Percentiles rank a stretch among this genome's conserved stretches.
Conservation (phyloP, 75 land plant genomes). For the Sequoiadendron giganteum region DNA sequence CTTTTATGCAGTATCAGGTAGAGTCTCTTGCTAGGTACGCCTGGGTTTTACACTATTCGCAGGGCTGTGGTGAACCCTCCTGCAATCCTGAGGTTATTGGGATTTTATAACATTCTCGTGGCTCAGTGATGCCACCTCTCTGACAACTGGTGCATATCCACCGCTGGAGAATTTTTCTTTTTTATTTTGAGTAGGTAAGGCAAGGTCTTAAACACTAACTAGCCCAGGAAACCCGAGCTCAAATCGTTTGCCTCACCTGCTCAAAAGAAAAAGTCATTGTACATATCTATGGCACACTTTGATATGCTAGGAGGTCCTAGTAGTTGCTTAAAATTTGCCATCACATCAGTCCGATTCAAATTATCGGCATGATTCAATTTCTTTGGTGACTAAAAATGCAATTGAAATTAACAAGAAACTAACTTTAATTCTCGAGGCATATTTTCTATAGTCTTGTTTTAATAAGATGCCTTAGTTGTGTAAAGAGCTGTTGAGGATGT, state of each 20-base stretch:
- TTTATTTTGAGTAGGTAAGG: too few species aligned
- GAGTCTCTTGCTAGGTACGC: too few species aligned
- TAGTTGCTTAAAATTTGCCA: not conserved
- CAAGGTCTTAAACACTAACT: too few species aligned
- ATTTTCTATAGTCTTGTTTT: not conserved
- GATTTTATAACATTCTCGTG: too few species aligned
- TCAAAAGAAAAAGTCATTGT: not conserved
- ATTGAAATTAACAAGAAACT: not conserved
- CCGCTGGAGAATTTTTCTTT: not conserved
- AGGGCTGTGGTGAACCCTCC: too few species aligned
- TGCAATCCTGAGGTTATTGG: too few species aligned
- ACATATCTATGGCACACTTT: not conserved
- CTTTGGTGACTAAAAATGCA: not conserved
- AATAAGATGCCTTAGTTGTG: not conserved
- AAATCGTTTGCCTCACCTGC: not conserved
- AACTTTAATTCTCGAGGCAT: not conserved
- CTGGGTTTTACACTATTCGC: too few species aligned
- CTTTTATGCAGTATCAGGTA: not conserved
- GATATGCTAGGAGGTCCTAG: not conserved
- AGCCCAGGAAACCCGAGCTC: too few species aligned
- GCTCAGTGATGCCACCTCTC: not conserved
- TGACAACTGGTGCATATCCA: not conserved
- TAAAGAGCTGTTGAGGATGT: not conserved
- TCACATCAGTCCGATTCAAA: not conserved
- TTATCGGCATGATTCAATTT: not conserved